phyloP scores from a whole-genome alignment of 768 basidiomycete genomes.

The Mycena albidolilacea region DNA sequence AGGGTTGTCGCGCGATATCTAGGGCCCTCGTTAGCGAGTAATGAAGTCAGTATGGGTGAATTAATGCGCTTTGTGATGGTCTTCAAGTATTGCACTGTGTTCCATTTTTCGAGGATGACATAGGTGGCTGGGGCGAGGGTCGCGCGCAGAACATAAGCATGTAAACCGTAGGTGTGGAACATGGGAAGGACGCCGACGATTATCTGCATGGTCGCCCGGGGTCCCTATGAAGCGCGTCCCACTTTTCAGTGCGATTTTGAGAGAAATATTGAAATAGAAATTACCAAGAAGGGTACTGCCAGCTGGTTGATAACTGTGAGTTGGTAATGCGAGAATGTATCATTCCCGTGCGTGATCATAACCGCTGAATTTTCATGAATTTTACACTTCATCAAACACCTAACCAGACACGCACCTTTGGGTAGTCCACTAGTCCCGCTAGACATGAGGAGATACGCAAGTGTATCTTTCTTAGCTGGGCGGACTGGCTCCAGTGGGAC shows the following conservation, averaged over 20 bases:
- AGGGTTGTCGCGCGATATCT: constrained; percentile 72
- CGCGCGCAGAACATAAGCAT: constrained; percentile 63
- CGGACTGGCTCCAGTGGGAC: constrained; percentile 60
- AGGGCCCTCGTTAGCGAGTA: background rate
- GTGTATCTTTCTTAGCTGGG: constrained; percentile 64
- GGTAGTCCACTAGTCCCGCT: constrained; percentile 86
- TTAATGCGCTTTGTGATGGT: constrained; percentile 71
- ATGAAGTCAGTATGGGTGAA: background rate
- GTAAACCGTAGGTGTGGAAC: constrained; percentile 78
- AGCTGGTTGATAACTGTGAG: constrained; percentile 49
- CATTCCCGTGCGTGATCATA: constrained; percentile 80
- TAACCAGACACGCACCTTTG: constrained; percentile 64
- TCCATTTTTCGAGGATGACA: constrained; percentile 74
- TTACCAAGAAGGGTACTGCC: constrained; percentile 52
- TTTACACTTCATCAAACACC: background rate
- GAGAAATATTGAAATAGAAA: background rate
- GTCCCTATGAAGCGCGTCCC: too few relatives aligned
- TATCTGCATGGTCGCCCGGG: background rate
- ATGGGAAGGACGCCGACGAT: constrained; percentile 74
- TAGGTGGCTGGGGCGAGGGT: constrained; percentile 66
- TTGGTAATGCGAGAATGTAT: constrained; percentile 63
- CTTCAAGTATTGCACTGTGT: constrained; percentile 63
- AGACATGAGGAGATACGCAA: constrained; percentile 82
- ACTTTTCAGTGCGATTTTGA: constrained; percentile 38
- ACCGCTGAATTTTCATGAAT: constrained; percentile 61